Evolutionary conservation across 179 eudicot species (phyloP).

Genomic region (Spinacia oleracea): DNA sequence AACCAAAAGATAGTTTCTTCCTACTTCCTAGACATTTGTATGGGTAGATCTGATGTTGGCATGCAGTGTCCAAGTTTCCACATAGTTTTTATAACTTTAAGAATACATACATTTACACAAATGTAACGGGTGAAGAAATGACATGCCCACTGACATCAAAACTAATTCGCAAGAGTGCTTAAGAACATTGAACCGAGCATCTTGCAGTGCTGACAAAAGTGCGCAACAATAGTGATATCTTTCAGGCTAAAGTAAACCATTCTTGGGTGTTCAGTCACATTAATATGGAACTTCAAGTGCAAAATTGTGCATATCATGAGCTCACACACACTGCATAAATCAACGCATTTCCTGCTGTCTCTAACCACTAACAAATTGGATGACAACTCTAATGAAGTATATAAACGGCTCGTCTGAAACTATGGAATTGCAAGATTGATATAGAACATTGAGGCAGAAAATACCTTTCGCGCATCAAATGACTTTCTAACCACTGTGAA

Average conservation of each 20-base stretch:
- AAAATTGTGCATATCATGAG: background rate
- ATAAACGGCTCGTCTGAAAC: background rate
- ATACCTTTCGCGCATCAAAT: conserved; percentile 88
- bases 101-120: background rate
- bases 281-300: background rate
- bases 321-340: background rate
- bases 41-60: background rate
- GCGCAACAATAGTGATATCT: background rate
- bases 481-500: conserved; percentile 76
- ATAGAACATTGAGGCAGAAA: background rate
- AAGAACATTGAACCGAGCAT: background rate
- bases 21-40: background rate
- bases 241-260: background rate
- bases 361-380: background rate
- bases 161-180: background rate
- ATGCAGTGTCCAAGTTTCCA: background rate
- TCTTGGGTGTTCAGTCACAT: background rate
- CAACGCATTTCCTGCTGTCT: background rate
- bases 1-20: background rate
- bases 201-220: background rate
- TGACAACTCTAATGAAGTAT: background rate
- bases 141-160: background rate
- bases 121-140: background rate
- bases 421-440: background rate
- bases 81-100: background rate